These are phyloP conservation scores for Xylaria sp. DNA, from an alignment of 2,329 filamentous ascomycete species.

Conservation along the genomic window DNA sequence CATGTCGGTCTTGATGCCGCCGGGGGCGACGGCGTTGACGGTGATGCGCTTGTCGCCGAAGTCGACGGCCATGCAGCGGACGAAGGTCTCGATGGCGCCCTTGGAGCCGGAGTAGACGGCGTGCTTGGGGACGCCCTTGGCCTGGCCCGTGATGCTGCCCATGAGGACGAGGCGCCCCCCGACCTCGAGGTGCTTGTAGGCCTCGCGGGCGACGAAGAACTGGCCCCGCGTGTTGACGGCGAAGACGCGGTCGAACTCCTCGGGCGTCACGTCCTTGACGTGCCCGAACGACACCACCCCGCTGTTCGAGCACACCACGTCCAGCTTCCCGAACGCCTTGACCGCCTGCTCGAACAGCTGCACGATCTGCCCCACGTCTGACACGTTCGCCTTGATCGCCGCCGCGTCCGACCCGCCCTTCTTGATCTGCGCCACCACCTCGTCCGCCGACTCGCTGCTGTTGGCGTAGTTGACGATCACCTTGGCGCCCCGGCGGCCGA, in stretches of 20 bases:
- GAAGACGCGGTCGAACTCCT: constrained; percentile 74
- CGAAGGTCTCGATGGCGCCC: constrained; percentile 76
- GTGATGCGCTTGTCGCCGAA: constrained; percentile 69
- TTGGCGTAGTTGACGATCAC: constrained; percentile 71
- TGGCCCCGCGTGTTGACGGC: constrained; percentile 69
- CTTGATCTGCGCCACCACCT: constrained; percentile 69
- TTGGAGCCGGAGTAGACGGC: constrained; percentile 76
- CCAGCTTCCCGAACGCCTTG: constrained; percentile 65
- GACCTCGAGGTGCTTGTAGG: constrained; percentile 69
- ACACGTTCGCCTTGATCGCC: constrained; percentile 69
- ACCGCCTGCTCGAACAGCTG: constrained; percentile 65
- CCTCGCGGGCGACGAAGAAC: constrained; percentile 73
- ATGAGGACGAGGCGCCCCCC: constrained; percentile 74
- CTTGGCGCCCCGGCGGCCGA: constrained; percentile 66
- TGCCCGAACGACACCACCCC: constrained; percentile 71
- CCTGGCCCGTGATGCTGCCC: constrained; percentile 70
- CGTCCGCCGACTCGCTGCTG: constrained; percentile 64
- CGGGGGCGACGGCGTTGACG: constrained; percentile 68
- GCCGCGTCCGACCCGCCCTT: constrained; percentile 63
- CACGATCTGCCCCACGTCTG: constrained; percentile 64
- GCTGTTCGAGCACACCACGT: constrained; percentile 73
- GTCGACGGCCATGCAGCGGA: constrained; percentile 73
- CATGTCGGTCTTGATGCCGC: constrained; percentile 71
- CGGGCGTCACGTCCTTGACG: constrained; percentile 68
- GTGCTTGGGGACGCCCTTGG: constrained; percentile 69